Conservation (phyloP, 2,329 filamentous ascomycete species). For the Aureobasidium sp. region DNA sequence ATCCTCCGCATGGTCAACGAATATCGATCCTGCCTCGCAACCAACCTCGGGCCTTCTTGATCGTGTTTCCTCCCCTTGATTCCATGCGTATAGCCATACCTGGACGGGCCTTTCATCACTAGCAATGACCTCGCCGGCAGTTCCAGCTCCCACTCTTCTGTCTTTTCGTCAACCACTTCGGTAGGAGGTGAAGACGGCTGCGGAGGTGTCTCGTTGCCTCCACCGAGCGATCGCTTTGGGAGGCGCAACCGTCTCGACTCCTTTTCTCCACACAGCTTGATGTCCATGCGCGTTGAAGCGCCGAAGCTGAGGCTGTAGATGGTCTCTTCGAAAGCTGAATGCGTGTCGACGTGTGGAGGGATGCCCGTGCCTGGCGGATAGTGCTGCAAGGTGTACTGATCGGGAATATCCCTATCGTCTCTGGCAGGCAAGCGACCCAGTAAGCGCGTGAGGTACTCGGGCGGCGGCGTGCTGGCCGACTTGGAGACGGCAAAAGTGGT, state of each 20-base stretch:
- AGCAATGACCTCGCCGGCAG: conserved; percentile 9
- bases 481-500: conserved; percentile 10
- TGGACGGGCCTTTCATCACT: conserved; percentile 7
- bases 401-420: conserved; percentile 4
- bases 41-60: background rate
- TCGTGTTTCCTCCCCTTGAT: conserved; percentile 13
- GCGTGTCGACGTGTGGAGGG: conserved; percentile 14
- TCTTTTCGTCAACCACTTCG: background rate
- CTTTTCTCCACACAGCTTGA: conserved; percentile 4
- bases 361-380: conserved; percentile 11
- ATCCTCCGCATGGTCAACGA: conserved; percentile 12
- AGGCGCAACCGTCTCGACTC: conserved; percentile 8
- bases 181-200: background rate
- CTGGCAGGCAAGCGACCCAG: conserved; percentile 1
- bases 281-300: conserved; percentile 4
- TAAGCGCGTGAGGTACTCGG: conserved; percentile 1
- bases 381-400: conserved; percentile 11
- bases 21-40: conserved; percentile 7
- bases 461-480: conserved; percentile 5
- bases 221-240: conserved; percentile 10
- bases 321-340: conserved; percentile 12
- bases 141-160: conserved; percentile 12
- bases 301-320: conserved; percentile 14
- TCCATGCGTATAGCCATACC: conserved; percentile 9
- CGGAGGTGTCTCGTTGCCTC: background rate